These are phyloP conservation scores for Teunomyces lycoperdinae DNA, from an alignment of 805 yeast genomes.

Conservation along the genomic window DNA sequence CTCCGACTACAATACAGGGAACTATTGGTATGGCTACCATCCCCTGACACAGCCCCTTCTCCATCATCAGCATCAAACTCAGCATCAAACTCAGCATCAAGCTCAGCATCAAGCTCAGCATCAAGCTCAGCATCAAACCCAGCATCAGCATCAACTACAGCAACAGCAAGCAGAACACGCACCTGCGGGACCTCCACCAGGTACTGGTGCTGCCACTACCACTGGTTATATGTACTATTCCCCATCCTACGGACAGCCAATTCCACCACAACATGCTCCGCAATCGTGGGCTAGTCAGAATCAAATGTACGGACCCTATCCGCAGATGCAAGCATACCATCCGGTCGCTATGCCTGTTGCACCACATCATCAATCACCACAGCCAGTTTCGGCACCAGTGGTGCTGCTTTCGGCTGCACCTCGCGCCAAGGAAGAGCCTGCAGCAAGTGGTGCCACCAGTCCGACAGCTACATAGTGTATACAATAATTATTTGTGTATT, in stretches of 20 bases:
- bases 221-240: constrained; percentile 2
- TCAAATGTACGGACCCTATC: constrained; percentile 1
- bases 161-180: background rate
- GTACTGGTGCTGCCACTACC: background rate
- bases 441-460: constrained; percentile 1
- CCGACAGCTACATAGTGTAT: constrained; percentile 2
- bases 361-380: background rate
- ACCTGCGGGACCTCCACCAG: background rate
- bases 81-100: background rate
- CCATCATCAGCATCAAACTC: constrained; percentile 1
- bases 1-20: constrained; percentile 11
- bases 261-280: background rate
- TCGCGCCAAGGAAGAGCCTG: background rate
- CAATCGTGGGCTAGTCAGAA: background rate
- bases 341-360: constrained; percentile 2
- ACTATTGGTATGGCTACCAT: constrained; percentile 16
- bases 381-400: background rate
- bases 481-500: background rate
- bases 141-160: background rate
- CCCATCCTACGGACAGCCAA: background rate
- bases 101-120: background rate
- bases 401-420: background rate
- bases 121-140: background rate
- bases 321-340: constrained; percentile 1
- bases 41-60: constrained; percentile 2